Evolutionary conservation across 139 green algal species (phyloP).

Genomic region (Chlamydomonas incerta): DNA sequence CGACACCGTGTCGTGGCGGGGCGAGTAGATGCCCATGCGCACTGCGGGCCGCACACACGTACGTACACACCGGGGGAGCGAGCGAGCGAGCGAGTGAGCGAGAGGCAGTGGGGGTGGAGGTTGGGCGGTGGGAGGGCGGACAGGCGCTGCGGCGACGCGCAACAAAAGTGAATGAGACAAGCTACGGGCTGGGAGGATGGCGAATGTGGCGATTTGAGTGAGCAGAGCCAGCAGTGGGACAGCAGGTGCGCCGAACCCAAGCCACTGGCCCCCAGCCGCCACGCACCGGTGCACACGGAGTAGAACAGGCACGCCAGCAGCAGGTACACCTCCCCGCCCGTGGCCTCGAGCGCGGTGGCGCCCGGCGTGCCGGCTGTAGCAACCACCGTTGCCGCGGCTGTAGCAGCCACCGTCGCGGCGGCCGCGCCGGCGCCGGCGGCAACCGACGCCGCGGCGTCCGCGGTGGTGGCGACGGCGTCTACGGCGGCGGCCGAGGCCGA

Average conservation of each 20-base stretch:
- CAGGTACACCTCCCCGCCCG: conserved; percentile 51
- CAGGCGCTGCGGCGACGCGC: no score
- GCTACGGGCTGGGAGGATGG: no score
- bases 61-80: no score
- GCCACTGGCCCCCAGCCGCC: no score
- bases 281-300: conserved; percentile 30
- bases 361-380: neutral
- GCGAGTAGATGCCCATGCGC: conserved; percentile 55
- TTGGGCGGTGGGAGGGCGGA: no score
- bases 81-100: no score
- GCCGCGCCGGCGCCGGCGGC: neutral
- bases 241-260: no score
- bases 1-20: conserved; percentile 43
- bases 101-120: no score
- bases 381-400: neutral
- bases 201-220: no score
- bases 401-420: neutral
- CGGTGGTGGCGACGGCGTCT: neutral
- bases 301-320: conserved; percentile 53
- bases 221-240: no score
- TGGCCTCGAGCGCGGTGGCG: neutral
- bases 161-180: no score
- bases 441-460: neutral
- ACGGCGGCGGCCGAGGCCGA: neutral
- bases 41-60: no score